phyloP scores from a whole-genome alignment of 192 early-diverging fungal genomes.

The Umbelopsis sp. region DNA sequence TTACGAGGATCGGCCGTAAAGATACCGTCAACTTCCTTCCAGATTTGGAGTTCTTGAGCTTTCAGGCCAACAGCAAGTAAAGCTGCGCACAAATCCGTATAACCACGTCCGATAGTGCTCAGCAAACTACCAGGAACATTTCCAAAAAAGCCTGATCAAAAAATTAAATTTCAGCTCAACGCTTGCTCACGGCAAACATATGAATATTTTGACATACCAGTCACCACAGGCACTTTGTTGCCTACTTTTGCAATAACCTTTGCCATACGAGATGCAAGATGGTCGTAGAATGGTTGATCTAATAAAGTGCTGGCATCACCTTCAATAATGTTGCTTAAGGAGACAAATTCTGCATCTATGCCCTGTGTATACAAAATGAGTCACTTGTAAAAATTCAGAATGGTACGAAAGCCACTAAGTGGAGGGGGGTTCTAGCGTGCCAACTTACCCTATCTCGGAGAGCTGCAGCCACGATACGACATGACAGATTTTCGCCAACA shows the following conservation, averaged over 20 bases:
- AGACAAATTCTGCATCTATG: slow-evolving; percentile 78
- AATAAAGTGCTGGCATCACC: slow-evolving; percentile 66
- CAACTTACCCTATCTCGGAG: slow-evolving; percentile 52
- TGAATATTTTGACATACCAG: slow-evolving; percentile 32
- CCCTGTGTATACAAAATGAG: slow-evolving; percentile 47
- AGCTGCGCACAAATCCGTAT: slow-evolving; percentile 92
- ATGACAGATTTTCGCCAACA: slow-evolving; percentile 86
- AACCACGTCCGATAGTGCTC: slow-evolving; percentile 86
- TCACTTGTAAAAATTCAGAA: not conserved
- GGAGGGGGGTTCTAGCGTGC: no score
- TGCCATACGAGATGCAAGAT: slow-evolving; percentile 64
- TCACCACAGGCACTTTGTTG: slow-evolving; percentile 76
- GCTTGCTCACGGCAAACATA: not conserved
- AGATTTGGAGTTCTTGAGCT: slow-evolving; percentile 89
- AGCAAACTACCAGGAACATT: slow-evolving; percentile 87
- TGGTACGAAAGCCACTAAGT: not conserved
- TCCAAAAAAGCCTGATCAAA: slow-evolving; percentile 74
- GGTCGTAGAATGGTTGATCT: slow-evolving; percentile 88
- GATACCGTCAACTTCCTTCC: slow-evolving; percentile 97
- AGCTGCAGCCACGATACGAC: slow-evolving; percentile 75
- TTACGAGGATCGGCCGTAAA: slow-evolving; percentile 97
- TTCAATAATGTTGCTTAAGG: slow-evolving; percentile 75
- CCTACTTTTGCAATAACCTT: slow-evolving; percentile 46
- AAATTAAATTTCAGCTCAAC: not conserved
- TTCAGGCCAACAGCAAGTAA: slow-evolving; percentile 78